Evolutionary conservation across 2,329 filamentous ascomycete species (phyloP).

Genomic region (Claviceps pazoutovae): DNA sequence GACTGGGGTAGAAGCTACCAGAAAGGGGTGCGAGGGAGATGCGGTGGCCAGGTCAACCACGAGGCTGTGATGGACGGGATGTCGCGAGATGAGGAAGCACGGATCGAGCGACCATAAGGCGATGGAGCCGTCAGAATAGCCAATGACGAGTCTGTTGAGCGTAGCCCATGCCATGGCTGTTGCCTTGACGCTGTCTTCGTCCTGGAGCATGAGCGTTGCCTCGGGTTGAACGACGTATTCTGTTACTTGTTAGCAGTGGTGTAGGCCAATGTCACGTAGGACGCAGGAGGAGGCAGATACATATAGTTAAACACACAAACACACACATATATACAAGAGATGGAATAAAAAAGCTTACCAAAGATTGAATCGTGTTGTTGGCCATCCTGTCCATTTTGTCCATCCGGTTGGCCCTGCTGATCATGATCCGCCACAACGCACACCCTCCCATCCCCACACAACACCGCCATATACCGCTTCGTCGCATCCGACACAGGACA

Average conservation of each 20-base stretch:
- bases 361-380: constrained; percentile 18
- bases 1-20: constrained; percentile 40
- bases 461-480: constrained; percentile 29
- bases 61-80: constrained; percentile 37
- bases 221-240: neutral
- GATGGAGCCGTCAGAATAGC: constrained; percentile 42
- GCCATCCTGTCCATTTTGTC: too few species aligned
- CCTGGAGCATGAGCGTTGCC: constrained; percentile 28
- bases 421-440: constrained; percentile 27
- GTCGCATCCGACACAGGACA: constrained; percentile 1
- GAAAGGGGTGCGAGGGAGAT: constrained; percentile 41
- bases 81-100: constrained; percentile 32
- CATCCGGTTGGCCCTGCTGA: neutral
- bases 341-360: constrained; percentile 20
- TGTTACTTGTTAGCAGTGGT: neutral
- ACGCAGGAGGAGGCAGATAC: too few species aligned
- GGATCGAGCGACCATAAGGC: constrained; percentile 43
- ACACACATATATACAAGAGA: constrained; percentile 7
- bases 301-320: too few species aligned
- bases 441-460: constrained; percentile 37
- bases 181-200: constrained; percentile 33
- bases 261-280: neutral
- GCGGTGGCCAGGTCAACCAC: constrained; percentile 41
- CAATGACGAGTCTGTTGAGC: constrained; percentile 39
- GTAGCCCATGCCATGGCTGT: constrained; percentile 42